These are phyloP conservation scores for Tympanopsis confertula DNA, from an alignment of 2,329 filamentous ascomycete species.

Conservation along the genomic window DNA sequence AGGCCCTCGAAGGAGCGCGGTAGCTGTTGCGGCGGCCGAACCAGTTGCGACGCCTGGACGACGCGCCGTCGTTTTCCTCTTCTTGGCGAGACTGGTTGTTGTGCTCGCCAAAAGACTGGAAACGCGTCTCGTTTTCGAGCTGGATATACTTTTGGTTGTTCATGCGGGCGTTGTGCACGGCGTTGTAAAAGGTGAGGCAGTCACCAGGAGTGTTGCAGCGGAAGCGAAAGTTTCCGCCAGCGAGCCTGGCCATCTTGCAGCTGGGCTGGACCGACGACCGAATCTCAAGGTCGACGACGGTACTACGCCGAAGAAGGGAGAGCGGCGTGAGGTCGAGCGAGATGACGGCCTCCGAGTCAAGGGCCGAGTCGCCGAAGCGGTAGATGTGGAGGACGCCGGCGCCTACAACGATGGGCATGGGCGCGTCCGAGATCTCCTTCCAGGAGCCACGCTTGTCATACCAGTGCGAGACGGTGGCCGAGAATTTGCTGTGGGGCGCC, in stretches of 20 bases:
- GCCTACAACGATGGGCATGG: slow-evolving; percentile 31
- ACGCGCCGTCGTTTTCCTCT: slow-evolving; percentile 23
- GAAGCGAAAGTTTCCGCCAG: slow-evolving; percentile 75
- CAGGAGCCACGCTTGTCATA: slow-evolving; percentile 45
- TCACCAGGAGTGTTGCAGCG: slow-evolving; percentile 67
- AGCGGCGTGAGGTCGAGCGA: slow-evolving; percentile 82
- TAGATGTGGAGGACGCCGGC: slow-evolving; percentile 5
- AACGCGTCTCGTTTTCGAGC: slow-evolving; percentile 54
- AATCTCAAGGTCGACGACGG: slow-evolving; percentile 85
- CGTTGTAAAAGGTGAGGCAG: slow-evolving; percentile 69
- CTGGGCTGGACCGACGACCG: slow-evolving; percentile 70
- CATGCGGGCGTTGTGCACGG: slow-evolving; percentile 80
- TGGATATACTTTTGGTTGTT: slow-evolving; percentile 82
- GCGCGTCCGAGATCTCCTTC: slow-evolving; percentile 41
- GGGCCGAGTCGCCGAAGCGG: slow-evolving; percentile 12
- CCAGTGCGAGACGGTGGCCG: slow-evolving; percentile 50
- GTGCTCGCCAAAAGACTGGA: slow-evolving; percentile 58
- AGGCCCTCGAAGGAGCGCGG: slow-evolving; percentile 48
- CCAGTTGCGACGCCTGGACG: slow-evolving; percentile 38
- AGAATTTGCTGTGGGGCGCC: slow-evolving; percentile 14
- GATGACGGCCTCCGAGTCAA: slow-evolving; percentile 33
- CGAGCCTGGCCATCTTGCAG: slow-evolving; percentile 57
- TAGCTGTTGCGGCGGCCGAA: slow-evolving; percentile 56
- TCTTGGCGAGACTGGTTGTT: slow-evolving; percentile 31
- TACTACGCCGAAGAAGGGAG: slow-evolving; percentile 81